Conservation (phyloP, 495 filamentous ascomycete species). For the Penicillium canariense region DNA sequence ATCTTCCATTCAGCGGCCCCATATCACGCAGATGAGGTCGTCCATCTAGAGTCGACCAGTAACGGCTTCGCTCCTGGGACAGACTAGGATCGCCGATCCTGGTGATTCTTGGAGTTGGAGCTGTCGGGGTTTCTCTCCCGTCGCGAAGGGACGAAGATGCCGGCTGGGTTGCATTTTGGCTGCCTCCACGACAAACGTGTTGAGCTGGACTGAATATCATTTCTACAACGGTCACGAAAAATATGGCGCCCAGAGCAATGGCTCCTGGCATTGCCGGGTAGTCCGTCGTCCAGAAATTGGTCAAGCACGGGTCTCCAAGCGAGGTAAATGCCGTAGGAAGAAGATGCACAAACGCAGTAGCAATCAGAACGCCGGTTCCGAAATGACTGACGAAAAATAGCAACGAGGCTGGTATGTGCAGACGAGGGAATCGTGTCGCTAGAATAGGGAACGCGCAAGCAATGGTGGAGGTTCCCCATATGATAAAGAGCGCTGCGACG, state of each 20-base stretch:
- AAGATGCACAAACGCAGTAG: conserved; percentile 78
- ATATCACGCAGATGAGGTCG: conserved; percentile 29
- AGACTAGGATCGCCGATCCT: neutral
- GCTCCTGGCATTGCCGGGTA: conserved; percentile 70
- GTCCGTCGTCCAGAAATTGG: conserved; percentile 60
- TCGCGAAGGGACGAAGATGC: neutral
- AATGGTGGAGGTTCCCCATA: conserved; percentile 59
- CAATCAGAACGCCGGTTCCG: conserved; percentile 78
- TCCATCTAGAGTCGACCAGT: conserved; percentile 6
- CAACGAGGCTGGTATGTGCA: conserved; percentile 37
- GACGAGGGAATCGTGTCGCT: conserved; percentile 33
- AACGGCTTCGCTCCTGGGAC: neutral
- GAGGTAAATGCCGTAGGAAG: conserved; percentile 74
- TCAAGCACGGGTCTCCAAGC: conserved; percentile 69
- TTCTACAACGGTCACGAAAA: conserved; percentile 66
- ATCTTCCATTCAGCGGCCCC: conserved; percentile 30
- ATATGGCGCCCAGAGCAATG: conserved; percentile 63
- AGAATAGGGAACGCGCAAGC: conserved; percentile 44
- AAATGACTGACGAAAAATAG: conserved; percentile 73
- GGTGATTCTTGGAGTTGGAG: neutral
- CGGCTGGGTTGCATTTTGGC: neutral
- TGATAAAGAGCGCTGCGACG: conserved; percentile 66
- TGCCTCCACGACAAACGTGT: conserved; percentile 27
- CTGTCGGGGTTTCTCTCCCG: neutral
- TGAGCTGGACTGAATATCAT: conserved; percentile 57